Base-by-base conservation (phyloP, 208 protist genomes). In the Leishmania arabica region DNA sequence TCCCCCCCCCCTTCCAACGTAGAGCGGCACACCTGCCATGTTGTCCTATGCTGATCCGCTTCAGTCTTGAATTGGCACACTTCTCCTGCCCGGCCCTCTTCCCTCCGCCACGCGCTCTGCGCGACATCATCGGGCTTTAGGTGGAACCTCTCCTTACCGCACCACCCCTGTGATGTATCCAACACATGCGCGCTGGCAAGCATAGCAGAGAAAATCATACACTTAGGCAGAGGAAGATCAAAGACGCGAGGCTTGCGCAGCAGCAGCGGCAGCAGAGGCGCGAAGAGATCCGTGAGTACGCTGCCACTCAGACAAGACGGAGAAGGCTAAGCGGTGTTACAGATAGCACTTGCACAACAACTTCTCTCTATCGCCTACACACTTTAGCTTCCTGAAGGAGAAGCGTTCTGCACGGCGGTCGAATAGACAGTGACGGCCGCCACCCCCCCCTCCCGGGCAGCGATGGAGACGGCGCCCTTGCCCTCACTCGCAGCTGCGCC, bases 391-490 rank as follows among this genome's bases (percentile, higher is more conserved):
- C 15, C 40, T n/a, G 19, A 49, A 19, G 21, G 31, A 71, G 66
- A 71, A 42, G 2, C 13, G 40, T n/a, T 71, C 31, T 49, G 37
- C 45, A 13, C 24, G 45, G 40, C 66, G 34, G 11, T 49, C 19
- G 66, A 47, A 49, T 71, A 71, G 66, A 24, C 69, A 34, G 45
- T 77, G 24, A 24, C 40, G 34, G 13, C 53, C 47, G 6, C 53
- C n/a, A 47, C 7, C 0, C 42, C 40, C 62, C 0, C 53, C 34
- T 34, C 62, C n/a, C 21, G 45, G 0, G 11, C 42, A 17, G 54
- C 68, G 21, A 65, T 64, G 40, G 73, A 51, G 72, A 68, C 79
- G 66, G 31, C 72, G 11, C 54, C 75, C 47, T 78, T 74, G 54
- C 13, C 80, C 31, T 49, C 80, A 6, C 51, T 47, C 2, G 42